Evolutionary conservation across 2,329 filamentous ascomycete species (phyloP), one percentile per base, ranked within the genome.

Genomic region (Xenosphaeropsis pyriputrescens): DNA sequence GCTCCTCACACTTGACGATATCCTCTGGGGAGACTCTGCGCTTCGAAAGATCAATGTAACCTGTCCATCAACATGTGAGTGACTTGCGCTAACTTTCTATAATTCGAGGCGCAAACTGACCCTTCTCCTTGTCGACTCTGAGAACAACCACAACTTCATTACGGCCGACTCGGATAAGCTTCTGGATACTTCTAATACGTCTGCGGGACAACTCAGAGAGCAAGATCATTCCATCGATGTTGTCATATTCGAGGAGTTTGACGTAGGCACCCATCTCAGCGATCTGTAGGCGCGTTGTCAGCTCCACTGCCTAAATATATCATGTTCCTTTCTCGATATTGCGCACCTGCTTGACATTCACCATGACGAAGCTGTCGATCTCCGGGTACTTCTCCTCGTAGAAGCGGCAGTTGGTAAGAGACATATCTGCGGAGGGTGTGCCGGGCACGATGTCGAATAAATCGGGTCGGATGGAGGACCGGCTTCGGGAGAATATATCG

Each of bases 231-330:
- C 91, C 91, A 60, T 98, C 93, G 56, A 98, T 98, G 67, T 96
- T 95, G 65, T 98, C 91, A 66, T 98, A 98, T 68, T 98, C 91
- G 52, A 98, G 80, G 40, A 98, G 79, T 68, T 98, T 98, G 57
- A 98, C 93, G 62, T 98, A 98, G 54, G 93, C 91, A 62, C 91
- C 91, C 93, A 98, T 98, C 65, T 98, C 93, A 61, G 91, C 91
- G 59, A 98, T 98, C 83, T 91, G 31, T 18, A 18, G 39, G 7
- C 15, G 18, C 34, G 17, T 38, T 17, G 29, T 31, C 14, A 35
- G 34, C 31, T 29, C 35, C 8, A 29, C 18, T 38, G 14, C 17
- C 35, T 33, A 32, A n/a, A 9, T 9, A 26, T 26, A 5, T 26
- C 7, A 11, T 32, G 6, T 29, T 33, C 22, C 18, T 19, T 19